phyloP scores from a whole-genome alignment of 148 eudicot genomes.

The Euryodendron excelsum region DNA sequence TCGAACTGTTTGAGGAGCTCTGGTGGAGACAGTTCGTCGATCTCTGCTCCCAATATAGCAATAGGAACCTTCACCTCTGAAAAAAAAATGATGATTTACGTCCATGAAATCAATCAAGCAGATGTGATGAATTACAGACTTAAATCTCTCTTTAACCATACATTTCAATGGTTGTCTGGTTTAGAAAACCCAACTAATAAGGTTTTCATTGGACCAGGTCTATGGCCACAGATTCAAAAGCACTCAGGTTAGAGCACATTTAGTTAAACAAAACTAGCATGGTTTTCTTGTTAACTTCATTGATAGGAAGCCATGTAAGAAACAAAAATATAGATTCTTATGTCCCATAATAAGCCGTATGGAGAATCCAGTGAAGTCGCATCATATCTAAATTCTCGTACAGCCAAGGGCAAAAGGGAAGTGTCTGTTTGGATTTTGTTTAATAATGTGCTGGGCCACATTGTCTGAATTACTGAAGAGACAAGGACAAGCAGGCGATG shows the following conservation, averaged over 20 bases:
- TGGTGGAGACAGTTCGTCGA: conserved; percentile 44
- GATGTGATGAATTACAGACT: background rate
- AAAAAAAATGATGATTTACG: conserved; percentile 3
- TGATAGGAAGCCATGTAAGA: background rate
- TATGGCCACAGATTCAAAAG: too few relatives aligned
- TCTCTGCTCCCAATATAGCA: conserved; percentile 59
- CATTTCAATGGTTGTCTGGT: background rate
- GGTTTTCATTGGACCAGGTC: background rate
- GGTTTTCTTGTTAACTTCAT: background rate
- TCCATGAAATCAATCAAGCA: background rate
- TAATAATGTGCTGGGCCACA: background rate
- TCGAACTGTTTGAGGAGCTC: conserved; percentile 45
- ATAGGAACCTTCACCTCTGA: conserved; percentile 56
- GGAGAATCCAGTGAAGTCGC: background rate
- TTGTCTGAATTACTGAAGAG: background rate
- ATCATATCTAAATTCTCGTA: too few relatives aligned
- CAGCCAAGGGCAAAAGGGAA: too few relatives aligned
- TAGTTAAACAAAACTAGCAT: background rate
- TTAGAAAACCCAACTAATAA: too few relatives aligned
- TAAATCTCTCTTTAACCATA: background rate
- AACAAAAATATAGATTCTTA: background rate
- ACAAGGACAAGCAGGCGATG: too few relatives aligned
- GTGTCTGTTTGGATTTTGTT: background rate
- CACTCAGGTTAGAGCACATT: background rate
- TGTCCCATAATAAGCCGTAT: background rate